Evolutionary conservation across 306 rosid species (phyloP).

Genomic region (Quercus alba): DNA sequence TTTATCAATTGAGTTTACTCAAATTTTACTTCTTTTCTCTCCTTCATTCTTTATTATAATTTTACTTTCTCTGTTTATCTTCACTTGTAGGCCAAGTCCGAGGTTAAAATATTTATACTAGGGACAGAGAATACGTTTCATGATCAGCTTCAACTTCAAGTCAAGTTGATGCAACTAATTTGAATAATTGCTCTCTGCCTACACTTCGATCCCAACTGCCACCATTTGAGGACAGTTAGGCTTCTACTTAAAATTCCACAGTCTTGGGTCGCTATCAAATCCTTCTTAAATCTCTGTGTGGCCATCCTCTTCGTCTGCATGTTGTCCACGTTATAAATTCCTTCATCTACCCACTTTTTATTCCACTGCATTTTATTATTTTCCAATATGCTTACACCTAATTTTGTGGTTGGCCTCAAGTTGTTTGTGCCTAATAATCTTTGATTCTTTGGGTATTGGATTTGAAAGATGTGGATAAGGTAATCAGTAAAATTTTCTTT

Average conservation of each 20-base stretch:
- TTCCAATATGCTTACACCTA: neutral
- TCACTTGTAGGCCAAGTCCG: too few species aligned
- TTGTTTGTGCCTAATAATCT: neutral
- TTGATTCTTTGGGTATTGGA: too few species aligned
- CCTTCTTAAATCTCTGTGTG: neutral
- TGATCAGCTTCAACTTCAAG: neutral
- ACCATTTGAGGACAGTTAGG: neutral
- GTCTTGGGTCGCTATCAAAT: neutral
- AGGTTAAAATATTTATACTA: too few species aligned
- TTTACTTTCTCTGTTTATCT: too few species aligned
- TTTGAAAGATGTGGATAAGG: neutral
- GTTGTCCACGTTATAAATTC: conserved; percentile 6
- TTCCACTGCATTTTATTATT: neutral
- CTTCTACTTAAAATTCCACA: neutral
- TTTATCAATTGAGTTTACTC: too few species aligned
- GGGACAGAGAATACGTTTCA: too few species aligned
- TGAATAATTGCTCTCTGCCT: neutral
- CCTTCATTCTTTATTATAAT: too few species aligned
- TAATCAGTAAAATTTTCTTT: neutral
- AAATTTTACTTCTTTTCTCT: too few species aligned
- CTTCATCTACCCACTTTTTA: conserved; percentile 1
- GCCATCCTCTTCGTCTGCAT: conserved; percentile 11
- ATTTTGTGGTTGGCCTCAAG: neutral
- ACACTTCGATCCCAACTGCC: neutral
- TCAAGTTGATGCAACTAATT: neutral